phyloP scores from a whole-genome alignment of 2,329 filamentous ascomycete genomes.

The Fusarium citri region DNA sequence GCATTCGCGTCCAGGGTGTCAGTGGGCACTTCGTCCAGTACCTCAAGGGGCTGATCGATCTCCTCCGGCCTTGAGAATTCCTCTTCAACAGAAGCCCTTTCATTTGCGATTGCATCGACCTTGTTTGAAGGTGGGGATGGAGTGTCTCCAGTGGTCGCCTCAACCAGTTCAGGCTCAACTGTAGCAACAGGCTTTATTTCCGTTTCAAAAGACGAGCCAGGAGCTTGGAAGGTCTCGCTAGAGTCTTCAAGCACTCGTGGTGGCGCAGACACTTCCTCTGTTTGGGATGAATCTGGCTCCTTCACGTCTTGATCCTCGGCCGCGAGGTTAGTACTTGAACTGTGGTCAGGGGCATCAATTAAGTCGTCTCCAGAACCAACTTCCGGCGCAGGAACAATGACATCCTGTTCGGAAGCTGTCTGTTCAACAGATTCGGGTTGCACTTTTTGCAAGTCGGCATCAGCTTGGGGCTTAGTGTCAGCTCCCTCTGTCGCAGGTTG shows the following conservation, averaged over 20 bases:
- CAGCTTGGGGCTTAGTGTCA: slow-evolving; percentile 30
- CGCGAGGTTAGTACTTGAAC: slow-evolving; percentile 28
- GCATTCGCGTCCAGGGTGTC: background rate
- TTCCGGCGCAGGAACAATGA: slow-evolving; percentile 32
- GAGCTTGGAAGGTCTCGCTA: background rate
- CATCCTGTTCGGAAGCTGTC: slow-evolving; percentile 35
- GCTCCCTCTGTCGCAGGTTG: slow-evolving; percentile 30
- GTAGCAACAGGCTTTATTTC: background rate
- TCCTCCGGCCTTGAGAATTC: background rate
- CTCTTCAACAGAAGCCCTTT: slow-evolving; percentile 5
- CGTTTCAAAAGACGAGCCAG: background rate
- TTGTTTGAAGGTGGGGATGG: slow-evolving; percentile 27
- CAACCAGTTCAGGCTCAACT: slow-evolving; percentile 4
- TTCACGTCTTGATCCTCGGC: slow-evolving; percentile 17
- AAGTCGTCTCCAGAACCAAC: slow-evolving; percentile 33
- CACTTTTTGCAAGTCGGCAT: slow-evolving; percentile 19
- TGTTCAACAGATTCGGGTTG: slow-evolving; percentile 32
- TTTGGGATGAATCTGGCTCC: background rate
- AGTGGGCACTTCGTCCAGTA: background rate
- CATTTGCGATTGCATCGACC: slow-evolving; percentile 13
- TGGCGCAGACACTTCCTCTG: background rate
- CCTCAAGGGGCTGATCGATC: background rate
- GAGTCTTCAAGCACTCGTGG: slow-evolving; percentile 1
- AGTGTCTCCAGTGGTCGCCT: slow-evolving; percentile 9
- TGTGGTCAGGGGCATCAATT: slow-evolving; percentile 6